These are phyloP conservation scores for Termitomyces heimii DNA, from an alignment of 768 basidiomycete species.

Conservation along the genomic window DNA sequence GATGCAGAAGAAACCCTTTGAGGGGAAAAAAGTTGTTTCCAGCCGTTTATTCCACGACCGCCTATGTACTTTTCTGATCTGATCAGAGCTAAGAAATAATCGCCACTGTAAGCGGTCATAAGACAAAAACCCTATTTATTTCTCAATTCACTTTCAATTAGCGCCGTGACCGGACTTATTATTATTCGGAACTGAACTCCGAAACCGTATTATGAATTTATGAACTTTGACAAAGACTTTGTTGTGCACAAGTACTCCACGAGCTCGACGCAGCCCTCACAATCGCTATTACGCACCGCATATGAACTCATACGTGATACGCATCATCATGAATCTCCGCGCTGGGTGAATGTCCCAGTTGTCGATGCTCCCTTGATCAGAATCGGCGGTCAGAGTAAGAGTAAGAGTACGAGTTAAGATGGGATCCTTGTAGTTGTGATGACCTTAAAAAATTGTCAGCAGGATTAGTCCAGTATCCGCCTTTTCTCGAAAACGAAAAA, in stretches of 20 bases:
- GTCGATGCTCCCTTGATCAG: neutral
- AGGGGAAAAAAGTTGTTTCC: no score
- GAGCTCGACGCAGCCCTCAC: neutral
- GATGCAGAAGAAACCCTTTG: no score
- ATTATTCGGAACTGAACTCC: neutral
- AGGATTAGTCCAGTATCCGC: slow-evolving; percentile 10
- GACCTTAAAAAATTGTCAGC: neutral
- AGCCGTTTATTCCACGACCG: no score
- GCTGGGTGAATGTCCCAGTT: neutral
- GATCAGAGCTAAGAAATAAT: no score
- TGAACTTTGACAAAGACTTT: neutral
- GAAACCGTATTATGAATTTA: neutral
- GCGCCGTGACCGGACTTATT: no score
- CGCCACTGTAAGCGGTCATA: no score
- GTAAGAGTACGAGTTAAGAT: no score
- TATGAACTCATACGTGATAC: neutral
- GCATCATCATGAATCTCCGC: neutral
- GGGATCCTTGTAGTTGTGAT: neutral
- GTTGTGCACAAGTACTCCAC: neutral
- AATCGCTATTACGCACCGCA: neutral
- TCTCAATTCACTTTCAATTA: no score
- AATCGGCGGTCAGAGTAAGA: neutral
- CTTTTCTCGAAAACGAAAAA: neutral
- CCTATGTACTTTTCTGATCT: no score
- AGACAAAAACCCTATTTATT: no score